These are phyloP conservation scores for Comarum palustre DNA, from an alignment of 306 rosid genomes.

Conservation along the genomic window DNA sequence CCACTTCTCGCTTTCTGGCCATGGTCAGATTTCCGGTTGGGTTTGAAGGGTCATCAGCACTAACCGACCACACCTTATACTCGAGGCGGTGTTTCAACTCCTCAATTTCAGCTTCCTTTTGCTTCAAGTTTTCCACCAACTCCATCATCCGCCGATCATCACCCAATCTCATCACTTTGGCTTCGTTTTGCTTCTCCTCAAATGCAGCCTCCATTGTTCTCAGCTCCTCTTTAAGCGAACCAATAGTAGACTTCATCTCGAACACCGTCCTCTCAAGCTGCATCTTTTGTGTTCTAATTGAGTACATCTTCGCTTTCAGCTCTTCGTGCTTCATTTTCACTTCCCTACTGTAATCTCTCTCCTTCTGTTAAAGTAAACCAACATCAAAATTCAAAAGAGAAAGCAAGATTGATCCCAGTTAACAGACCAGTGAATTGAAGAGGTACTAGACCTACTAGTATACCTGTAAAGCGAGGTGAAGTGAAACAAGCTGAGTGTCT, in stretches of 20 bases:
- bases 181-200: slow-evolving; percentile 64
- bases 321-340: slow-evolving; percentile 63
- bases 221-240: slow-evolving; percentile 70
- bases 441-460: background rate
- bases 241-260: slow-evolving; percentile 65
- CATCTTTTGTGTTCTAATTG: slow-evolving; percentile 62
- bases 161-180: slow-evolving; percentile 33
- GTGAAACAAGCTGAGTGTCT: slow-evolving; percentile 52
- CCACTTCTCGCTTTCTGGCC: slow-evolving; percentile 23
- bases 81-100: slow-evolving; percentile 50
- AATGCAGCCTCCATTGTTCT: slow-evolving; percentile 53
- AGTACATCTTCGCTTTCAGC: slow-evolving; percentile 49
- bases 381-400: background rate
- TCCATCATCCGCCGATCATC: slow-evolving; percentile 26
- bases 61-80: slow-evolving; percentile 23
- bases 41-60: slow-evolving; percentile 33
- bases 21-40: slow-evolving; percentile 21
- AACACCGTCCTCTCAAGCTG: slow-evolving; percentile 59
- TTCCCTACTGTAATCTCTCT: slow-evolving; percentile 49
- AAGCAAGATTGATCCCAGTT: background rate
- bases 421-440: background rate
- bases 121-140: slow-evolving; percentile 44
- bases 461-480: slow-evolving; percentile 70
- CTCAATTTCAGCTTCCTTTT: slow-evolving; percentile 62
- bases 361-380: slow-evolving; percentile 39